Percentiles rank a stretch among this genome's conserved stretches.
Evolutionary conservation across 805 yeast genomes (phyloP).

Genomic region (Wickerhamomyces tratensis): DNA sequence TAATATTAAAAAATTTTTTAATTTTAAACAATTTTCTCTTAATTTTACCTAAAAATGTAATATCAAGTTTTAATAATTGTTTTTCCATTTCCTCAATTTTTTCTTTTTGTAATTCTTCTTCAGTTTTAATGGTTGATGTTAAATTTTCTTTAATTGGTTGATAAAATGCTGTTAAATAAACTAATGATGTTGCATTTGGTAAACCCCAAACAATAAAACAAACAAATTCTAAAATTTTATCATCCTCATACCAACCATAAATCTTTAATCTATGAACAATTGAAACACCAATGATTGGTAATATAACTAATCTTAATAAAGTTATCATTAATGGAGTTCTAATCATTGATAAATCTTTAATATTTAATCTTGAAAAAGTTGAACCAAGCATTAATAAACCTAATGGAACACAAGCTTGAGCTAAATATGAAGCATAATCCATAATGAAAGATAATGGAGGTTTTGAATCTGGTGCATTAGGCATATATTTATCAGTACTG

Average conservation of each 20-base stretch:
- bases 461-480: constrained; percentile 72
- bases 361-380: constrained; percentile 67
- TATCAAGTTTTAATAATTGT: no score
- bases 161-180: constrained; percentile 82
- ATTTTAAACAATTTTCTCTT: no score
- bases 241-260: constrained; percentile 55
- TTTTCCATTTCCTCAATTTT: neutral
- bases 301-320: constrained; percentile 46
- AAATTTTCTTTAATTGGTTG: constrained; percentile 51
- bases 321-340: constrained; percentile 50
- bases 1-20: no score
- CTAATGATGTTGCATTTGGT: constrained; percentile 84
- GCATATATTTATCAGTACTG: constrained; percentile 34
- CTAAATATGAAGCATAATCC: constrained; percentile 72
- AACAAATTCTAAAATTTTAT: constrained; percentile 57
- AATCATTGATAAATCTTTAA: constrained; percentile 32
- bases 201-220: constrained; percentile 68
- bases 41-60: neutral
- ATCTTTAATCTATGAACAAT: constrained; percentile 52
- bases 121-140: constrained; percentile 1
- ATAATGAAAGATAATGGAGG: constrained; percentile 85
- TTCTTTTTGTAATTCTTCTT: neutral
- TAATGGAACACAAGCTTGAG: constrained; percentile 83
- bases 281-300: constrained; percentile 75
- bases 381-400: constrained; percentile 84